Evolutionary conservation across 73 alveolate genomes (phyloP), one percentile per base, ranked within the genome.

Genomic region (Tetrahymena borealis): DNA sequence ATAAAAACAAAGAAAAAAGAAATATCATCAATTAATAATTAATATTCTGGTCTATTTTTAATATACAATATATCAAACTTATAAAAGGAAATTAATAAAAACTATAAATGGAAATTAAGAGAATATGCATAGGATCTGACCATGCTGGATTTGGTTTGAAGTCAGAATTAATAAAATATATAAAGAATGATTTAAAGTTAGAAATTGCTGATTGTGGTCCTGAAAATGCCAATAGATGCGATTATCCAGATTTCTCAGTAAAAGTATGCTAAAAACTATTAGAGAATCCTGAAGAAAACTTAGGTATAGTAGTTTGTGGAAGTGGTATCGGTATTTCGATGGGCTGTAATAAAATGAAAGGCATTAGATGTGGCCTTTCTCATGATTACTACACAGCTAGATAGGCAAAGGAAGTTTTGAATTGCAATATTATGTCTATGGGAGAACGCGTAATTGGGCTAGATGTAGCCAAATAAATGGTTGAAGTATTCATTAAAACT

Each of bases 301-400:
- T 90, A 32, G 98, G 97, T 32, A 92, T 96, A 35, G 78, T 95
- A 13, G 42, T 95, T 16, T 96, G 98, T 77, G 98, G 97, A 90
- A 93, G 96, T 39, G 98, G 98, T 20, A 92, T 96, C 36, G 98
- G 98, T 37, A 94, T 96, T 33, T 95, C 97, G 10, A 95, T 96
- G 11, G 91, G 95, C 38, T 96, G 97, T 37, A 96, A 96, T 91
- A 95, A 95, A 91, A 40, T 91, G 7, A 94, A 94, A 77, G 98
- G 98, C n/a, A 94, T 95, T 28, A 93, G 96, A 60, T 96, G 98
- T 94, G 98, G 97, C 6, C 93, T 95, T 11, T 91, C 95, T 32
- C 96, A 95, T 78, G 98, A 96, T 95, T 91, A 95, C 91, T 78
- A 90, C 93, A 95, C 97, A 38, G 97, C 97, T 32, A 43, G 37